Conservation (phyloP, 2,329 filamentous ascomycete species). For the Lachnellula subtilissima region DNA sequence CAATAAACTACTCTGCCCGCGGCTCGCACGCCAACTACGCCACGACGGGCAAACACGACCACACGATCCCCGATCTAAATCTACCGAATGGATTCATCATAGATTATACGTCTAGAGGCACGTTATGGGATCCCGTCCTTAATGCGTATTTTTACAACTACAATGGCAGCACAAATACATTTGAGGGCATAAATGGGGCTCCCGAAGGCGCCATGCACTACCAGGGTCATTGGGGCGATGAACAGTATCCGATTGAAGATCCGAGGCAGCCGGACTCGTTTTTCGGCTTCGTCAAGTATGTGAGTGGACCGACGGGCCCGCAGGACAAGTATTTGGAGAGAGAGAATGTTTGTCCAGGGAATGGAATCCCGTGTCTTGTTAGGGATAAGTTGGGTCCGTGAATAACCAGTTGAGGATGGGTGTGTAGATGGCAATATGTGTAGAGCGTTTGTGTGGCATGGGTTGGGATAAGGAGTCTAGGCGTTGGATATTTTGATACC, state of each 20-base stretch:
- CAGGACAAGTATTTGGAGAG: conserved; percentile 54
- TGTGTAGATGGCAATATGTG: too few species aligned
- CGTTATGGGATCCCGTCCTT: conserved; percentile 55
- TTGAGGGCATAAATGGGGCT: conserved; percentile 26
- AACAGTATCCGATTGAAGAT: conserved; percentile 48
- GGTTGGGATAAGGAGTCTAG: too few species aligned
- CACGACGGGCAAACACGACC: conserved; percentile 54
- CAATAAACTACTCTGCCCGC: conserved; percentile 53
- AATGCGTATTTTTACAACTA: conserved; percentile 54
- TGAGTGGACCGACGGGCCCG: conserved; percentile 56
- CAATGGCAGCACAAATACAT: conserved; percentile 31
- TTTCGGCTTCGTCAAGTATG: conserved; percentile 46
- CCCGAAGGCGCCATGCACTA: conserved; percentile 54
- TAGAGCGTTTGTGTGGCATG: too few species aligned
- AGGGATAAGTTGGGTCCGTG: conserved; percentile 22
- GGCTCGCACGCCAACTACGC: conserved; percentile 64
- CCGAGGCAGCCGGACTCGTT: conserved; percentile 37
- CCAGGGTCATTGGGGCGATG: conserved; percentile 57
- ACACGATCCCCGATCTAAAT: conserved; percentile 57
- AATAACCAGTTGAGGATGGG: not conserved
- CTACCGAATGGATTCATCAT: conserved; percentile 48
- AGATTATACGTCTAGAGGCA: conserved; percentile 50
- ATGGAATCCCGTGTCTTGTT: conserved; percentile 28
- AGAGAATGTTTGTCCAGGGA: conserved; percentile 50
- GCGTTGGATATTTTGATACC: too few species aligned